Base-by-base conservation (phyloP, 2,329 filamentous ascomycete genomes). In the Fusarium siculi region DNA sequence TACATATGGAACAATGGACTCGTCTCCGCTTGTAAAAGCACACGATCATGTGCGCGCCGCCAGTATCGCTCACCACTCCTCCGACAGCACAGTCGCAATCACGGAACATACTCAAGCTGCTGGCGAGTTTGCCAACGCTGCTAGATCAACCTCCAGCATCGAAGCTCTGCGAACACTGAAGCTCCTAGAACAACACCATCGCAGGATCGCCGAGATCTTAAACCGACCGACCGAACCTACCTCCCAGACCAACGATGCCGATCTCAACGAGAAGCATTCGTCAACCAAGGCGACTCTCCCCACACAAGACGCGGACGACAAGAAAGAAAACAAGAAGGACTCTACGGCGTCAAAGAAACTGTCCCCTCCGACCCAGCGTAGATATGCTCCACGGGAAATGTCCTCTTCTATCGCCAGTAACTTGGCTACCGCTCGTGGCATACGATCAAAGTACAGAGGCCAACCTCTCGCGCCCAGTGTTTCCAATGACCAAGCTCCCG, bases 41-140 rank as follows among this genome's bases (percentile, higher is more conserved):
- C 94, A 97, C 83, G 92, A 96, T 76, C 95, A 98, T 84, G 95
- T 94, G 56, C 91, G 92, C 77, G 95, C 93, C 78, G 95, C 93
- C 78, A 95, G 96, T 47, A 91, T 93, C 30, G 87, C 91, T 62
- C 91, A 87, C 30, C 90, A 95, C 78, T 91, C 93, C 50, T 87
- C 86, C 62, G 91, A 96, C 80, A 93, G 93, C 63, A 92, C 92
- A 11, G 91, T 93, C 53, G 96, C 96, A 70, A 93, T 95, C 79
- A 93, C 93, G 78, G 93, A 97, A 81, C 96, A 98, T 83, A 91
- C 95, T 59, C 87, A 93, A 64, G 96, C 96, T 42, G 96, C 96
- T 5, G 92, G 91, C 72, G 94, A 97, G 80, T 98, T 97, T 81
- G 92, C 94, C 68, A 92, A 92, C 68, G 95, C 95, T 36, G 91